Evolutionary conservation across 2,329 filamentous ascomycete species (phyloP), one percentile per base, ranked within the genome.

Genomic region (Xylaria sp.): DNA sequence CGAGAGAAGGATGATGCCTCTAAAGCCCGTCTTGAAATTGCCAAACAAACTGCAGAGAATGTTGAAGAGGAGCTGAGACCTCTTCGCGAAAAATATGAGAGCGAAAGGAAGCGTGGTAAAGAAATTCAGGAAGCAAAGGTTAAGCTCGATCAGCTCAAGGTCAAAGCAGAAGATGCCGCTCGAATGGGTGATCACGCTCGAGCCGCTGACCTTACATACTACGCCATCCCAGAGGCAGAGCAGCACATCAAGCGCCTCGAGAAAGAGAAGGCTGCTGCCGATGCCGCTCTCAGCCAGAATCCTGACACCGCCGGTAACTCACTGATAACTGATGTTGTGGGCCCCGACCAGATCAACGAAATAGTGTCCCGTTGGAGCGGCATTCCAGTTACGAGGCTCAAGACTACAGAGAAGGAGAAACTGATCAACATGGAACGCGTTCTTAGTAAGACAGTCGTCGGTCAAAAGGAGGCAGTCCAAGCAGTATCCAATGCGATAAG

Each of bases 291-390:
- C n/a, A 87, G 82, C 70, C 79, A 81, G 9, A 80, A 79, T 31
- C 60, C 62, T 31, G 79, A 80, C 43, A 78, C 80, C 37, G 78
- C 82, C 3, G 86, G 86, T 58, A 87, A 88, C 56, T 87, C 92
- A 23, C 89, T 98, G 76, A 86, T 98, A 57, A 96, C 94, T 2
- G 95, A 99, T 75, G 87, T 95, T 49, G 95, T 99, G 68, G 95
- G 95, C 5, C 93, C 94, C 11, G 95, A 99, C 68, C 94, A 99
- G 77, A 99, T 99, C 84, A 98, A 99, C 76, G 94, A 98, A 75
- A 99, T 99, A 65, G 95, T 99, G 56, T 91, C 91, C 57, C 89
- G 93, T 64, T 97, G 94, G 92, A 99, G 95, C n/a, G 95, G 95
- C 67, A 99, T 99, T 70, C 95, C 95, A 1, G 92, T 99, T 62